A percentile compares a stretch with the other conserved stretches of the same genome.
These are phyloP conservation scores for Buddleja alternifolia DNA, from an alignment of 257 asterid genomes.

Conservation along the genomic window DNA sequence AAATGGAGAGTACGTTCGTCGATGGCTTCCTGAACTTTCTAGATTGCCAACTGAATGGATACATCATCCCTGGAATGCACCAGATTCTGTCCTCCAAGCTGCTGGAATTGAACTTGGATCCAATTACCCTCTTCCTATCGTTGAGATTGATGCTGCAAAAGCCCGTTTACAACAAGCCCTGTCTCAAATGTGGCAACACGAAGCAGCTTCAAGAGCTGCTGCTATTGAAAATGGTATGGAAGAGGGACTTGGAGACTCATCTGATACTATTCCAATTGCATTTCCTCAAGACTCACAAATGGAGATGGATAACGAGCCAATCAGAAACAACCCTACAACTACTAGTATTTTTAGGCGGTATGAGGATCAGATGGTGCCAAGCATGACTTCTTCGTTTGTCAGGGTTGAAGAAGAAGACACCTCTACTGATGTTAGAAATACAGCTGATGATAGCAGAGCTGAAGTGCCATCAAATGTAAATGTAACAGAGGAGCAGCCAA, in stretches of 20 bases:
- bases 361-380: conserved; percentile 95
- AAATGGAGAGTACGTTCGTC: conserved; percentile 86
- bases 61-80: conserved; percentile 94
- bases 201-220: conserved; percentile 64
- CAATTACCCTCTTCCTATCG: conserved; percentile 83
- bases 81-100: conserved; percentile 87
- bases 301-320: conserved; percentile 65
- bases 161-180: conserved; percentile 72
- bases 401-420: conserved; percentile 70
- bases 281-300: conserved; percentile 74
- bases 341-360: conserved; percentile 49
- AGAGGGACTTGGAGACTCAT: conserved; percentile 95
- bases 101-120: conserved; percentile 95
- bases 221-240: conserved; percentile 75
- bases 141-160: conserved; percentile 74
- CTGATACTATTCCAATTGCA: conserved; percentile 63
- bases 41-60: conserved; percentile 94
- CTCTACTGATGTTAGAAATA: conserved; percentile 48
- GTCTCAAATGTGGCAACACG: conserved; percentile 82
- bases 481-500: conserved; percentile 42
- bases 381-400: conserved; percentile 70
- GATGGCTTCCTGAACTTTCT: conserved; percentile 97
- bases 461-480: conserved; percentile 78
- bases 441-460: conserved; percentile 60
- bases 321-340: conserved; percentile 48